Evolutionary conservation across 345 rosid species (phyloP), one percentile per base, ranked within the genome.

Genomic region (Trapa incisa): DNA sequence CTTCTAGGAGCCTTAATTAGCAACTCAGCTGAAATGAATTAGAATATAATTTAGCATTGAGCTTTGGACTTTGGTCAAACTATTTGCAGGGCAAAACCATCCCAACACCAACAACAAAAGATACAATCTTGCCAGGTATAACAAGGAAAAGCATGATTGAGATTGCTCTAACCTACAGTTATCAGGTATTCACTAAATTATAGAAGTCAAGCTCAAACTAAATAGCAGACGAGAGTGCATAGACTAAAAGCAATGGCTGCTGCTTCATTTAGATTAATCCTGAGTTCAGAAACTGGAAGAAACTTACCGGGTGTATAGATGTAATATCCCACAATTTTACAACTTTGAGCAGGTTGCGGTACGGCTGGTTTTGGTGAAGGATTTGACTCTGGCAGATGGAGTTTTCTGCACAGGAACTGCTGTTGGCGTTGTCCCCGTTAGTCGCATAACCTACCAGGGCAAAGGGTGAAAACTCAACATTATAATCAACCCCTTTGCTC

Each of bases 391-490:
- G 14, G 88, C 82, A 29, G 85, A 82, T n/a, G 83, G 80, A 60
- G 79, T 74, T 36, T 84, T 81, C 74, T 84, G 83, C 72, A 75
- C 86, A 5, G 86, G 84, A 65, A 84, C 83, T 41, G 84, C 84
- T 0, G 70, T 81, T n/a, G 79, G 65, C 17, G 65, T 82, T 22
- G 67, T 56, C 16, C 67, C 83, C 12, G 84, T 78, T 60, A 72
- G 74, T 32, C 78, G 76, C 61, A 54, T 82, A 3, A 77, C 84
- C 57, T 82, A 76, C 37, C 68, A 38, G 66, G 76, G 62, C 35
- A 53, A 66, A 35, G 72, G 75, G 85, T 76, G 65, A 29, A 11
- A 29, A 50, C 2, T 16, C 6, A 15, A 7, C 32, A 5, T 1
- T 35, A 58, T 1, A 11, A n/a, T 10, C 16, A 12, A 3, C 35